phyloP scores from a whole-genome alignment of 768 basidiomycete species.

The Boletus eberwhitei region DNA sequence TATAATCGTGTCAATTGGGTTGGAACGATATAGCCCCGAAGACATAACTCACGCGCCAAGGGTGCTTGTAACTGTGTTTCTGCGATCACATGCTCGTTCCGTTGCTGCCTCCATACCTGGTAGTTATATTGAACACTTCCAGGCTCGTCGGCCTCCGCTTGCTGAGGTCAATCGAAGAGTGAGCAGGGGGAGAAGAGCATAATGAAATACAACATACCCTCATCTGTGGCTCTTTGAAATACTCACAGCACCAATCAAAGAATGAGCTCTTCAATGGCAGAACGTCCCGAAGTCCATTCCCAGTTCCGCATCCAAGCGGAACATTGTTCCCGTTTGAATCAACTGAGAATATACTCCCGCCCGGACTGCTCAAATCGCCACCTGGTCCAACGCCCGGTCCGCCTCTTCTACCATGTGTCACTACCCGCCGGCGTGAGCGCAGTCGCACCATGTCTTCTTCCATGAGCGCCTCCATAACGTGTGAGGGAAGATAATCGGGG shows the following conservation, averaged over 20 bases:
- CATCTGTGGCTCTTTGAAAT: slow-evolving; percentile 99
- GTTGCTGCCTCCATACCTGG: slow-evolving; percentile 89
- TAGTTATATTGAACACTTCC: slow-evolving; percentile 93
- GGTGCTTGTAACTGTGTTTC: slow-evolving; percentile 69
- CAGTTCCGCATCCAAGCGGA: slow-evolving; percentile 75
- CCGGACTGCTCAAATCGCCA: slow-evolving; percentile 59
- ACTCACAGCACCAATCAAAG: slow-evolving; percentile 96
- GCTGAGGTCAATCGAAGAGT: slow-evolving; percentile 43
- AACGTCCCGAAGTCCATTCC: slow-evolving; percentile 76
- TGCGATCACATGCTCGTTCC: slow-evolving; percentile 76
- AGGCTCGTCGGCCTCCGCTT: slow-evolving; percentile 93
- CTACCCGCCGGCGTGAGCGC: slow-evolving; percentile 56
- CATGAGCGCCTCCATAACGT: slow-evolving; percentile 86
- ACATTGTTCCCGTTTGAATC: slow-evolving; percentile 68
- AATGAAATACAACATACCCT: slow-evolving; percentile 54
- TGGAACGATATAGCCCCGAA: slow-evolving; percentile 19
- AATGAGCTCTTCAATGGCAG: slow-evolving; percentile 88
- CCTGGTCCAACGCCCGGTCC: slow-evolving; percentile 36
- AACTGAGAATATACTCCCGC: slow-evolving; percentile 73
- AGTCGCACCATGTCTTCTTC: slow-evolving; percentile 95
- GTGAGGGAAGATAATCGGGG: slow-evolving; percentile 62
- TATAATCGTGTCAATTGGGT: background rate
- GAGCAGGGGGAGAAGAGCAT: slow-evolving; percentile 1
- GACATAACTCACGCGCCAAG: slow-evolving; percentile 59
- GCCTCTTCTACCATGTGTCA: slow-evolving; percentile 40